Evolutionary conservation across 495 filamentous ascomycete species (phyloP).

Genomic region (Cladorrhinum samala): DNA sequence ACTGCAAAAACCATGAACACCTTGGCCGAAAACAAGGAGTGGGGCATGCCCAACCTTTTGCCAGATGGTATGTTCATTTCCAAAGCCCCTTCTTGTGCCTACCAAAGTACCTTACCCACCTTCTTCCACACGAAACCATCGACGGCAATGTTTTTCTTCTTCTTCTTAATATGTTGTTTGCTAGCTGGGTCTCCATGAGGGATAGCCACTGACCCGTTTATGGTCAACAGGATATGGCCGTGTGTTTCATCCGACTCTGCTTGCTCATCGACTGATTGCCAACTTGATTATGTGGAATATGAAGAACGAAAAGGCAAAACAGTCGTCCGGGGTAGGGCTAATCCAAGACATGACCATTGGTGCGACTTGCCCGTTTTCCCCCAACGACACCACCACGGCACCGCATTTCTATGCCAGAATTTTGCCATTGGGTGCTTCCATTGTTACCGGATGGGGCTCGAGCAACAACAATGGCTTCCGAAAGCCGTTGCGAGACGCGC

Average conservation of each 20-base stretch:
- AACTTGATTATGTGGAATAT: neutral
- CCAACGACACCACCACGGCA: neutral
- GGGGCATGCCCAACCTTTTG: too few species aligned
- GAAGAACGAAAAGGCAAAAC: neutral
- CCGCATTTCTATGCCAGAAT: constrained; percentile 29
- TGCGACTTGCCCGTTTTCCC: neutral
- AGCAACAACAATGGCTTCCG: constrained; percentile 37
- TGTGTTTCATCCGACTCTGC: neutral
- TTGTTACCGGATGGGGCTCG: constrained; percentile 39
- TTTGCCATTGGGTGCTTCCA: constrained; percentile 47
- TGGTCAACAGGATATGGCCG: neutral
- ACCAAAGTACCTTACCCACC: too few species aligned
- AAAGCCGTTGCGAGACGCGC: constrained; percentile 15
- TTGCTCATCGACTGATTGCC: neutral
- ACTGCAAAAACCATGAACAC: too few species aligned
- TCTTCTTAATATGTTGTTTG: too few species aligned
- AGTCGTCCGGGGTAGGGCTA: neutral
- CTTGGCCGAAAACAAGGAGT: too few species aligned
- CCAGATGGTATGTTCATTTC: too few species aligned
- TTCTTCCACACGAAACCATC: too few species aligned
- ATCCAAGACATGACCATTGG: neutral
- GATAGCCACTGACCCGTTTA: neutral
- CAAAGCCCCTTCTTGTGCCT: too few species aligned
- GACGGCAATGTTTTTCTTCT: too few species aligned
- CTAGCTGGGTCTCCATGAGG: too few species aligned